A percentile compares a stretch with the other conserved stretches of the same genome.
These are phyloP conservation scores for Opeltia flavorubescens DNA, from an alignment of 495 filamentous ascomycete genomes.

Conservation along the genomic window DNA sequence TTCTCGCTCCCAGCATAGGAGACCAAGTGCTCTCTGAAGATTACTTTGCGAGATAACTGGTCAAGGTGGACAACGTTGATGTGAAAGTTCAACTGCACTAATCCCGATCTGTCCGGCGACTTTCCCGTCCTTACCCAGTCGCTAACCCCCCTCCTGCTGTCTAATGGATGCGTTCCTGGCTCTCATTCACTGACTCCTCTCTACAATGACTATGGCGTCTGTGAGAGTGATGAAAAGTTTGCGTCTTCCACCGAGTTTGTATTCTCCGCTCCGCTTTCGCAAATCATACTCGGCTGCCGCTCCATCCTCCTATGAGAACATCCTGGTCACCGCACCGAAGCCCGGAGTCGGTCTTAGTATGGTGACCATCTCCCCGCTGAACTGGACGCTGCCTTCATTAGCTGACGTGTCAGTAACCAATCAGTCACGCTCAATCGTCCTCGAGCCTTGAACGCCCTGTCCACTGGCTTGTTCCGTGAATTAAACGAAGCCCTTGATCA, in stretches of 20 bases:
- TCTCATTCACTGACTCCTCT: too few relatives aligned
- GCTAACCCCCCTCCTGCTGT: too few relatives aligned
- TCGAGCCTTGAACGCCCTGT: slow-evolving; percentile 87
- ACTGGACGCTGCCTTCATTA: not conserved
- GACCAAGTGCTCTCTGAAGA: too few relatives aligned
- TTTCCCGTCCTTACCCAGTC: too few relatives aligned
- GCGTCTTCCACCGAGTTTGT: slow-evolving; percentile 34
- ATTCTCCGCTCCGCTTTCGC: slow-evolving; percentile 31
- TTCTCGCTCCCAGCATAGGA: too few relatives aligned
- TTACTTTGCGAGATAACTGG: too few relatives aligned
- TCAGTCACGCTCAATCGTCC: slow-evolving; percentile 90
- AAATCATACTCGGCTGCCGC: slow-evolving; percentile 44
- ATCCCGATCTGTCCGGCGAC: too few relatives aligned
- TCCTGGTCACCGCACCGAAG: slow-evolving; percentile 67
- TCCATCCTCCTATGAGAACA: slow-evolving; percentile 54
- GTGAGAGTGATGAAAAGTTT: slow-evolving; percentile 43
- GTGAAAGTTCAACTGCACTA: too few relatives aligned
- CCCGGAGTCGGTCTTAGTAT: slow-evolving; percentile 81
- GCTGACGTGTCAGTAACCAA: slow-evolving; percentile 4
- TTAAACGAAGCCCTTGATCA: slow-evolving; percentile 67
- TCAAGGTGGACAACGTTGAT: too few relatives aligned
- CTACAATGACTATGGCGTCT: slow-evolving; percentile 44
- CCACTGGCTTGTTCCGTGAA: slow-evolving; percentile 72
- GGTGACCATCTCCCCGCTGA: slow-evolving; percentile 5
- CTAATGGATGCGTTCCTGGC: too few relatives aligned